Evolutionary conservation across 352 stramenopile species (phyloP), one percentile per base, ranked within the genome.

Genomic region (Pythium pyrilobum): DNA sequence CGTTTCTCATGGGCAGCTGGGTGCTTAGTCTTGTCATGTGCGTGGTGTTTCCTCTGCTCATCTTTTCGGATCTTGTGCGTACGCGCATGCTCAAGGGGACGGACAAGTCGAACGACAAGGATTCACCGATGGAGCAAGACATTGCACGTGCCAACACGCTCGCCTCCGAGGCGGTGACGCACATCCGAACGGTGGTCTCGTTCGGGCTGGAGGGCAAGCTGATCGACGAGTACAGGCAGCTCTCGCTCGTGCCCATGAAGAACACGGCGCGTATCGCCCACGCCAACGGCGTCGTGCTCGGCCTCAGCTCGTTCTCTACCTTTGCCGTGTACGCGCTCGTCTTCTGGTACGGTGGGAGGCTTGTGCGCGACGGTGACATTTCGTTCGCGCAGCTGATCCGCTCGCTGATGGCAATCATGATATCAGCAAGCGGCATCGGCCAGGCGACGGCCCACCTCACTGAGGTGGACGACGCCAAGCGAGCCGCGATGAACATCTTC

Each of bases 401-500:
- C 0, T 69, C 68, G 38, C 59, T 77, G 13, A 72, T 77, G 65
- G 65, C 62, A 31, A 64, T 77, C 45, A 74, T 77, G 56, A 76
- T 76, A 39, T 71, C 67, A 0, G 55, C 67, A 1, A 62, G 53
- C 32, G 62, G 67, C 18, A 64, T 76, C 24, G 67, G 67, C 5
- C 64, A 70, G 29, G 60, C 60, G 4, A 59, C 60, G 4, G 42
- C 60, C 1, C 47, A 63, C 34, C 55, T 84, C 0, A 58, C 58
- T 0, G 71, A 87, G 29, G 63, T 66, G 1, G 86, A 97, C 46
- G 79, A 96, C 43, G 86, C 88, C 6, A 82, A 76, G 33, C 71
- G 92, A 5, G 68, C 70, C 20, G 70, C 67, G 2, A 42, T 34
- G 18, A 55, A 43, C 16, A 85, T 85, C n/a, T 67, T 71, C 15